These are phyloP conservation scores for Salix exigua DNA, from an alignment of 345 rosid species.

Conservation along the genomic window DNA sequence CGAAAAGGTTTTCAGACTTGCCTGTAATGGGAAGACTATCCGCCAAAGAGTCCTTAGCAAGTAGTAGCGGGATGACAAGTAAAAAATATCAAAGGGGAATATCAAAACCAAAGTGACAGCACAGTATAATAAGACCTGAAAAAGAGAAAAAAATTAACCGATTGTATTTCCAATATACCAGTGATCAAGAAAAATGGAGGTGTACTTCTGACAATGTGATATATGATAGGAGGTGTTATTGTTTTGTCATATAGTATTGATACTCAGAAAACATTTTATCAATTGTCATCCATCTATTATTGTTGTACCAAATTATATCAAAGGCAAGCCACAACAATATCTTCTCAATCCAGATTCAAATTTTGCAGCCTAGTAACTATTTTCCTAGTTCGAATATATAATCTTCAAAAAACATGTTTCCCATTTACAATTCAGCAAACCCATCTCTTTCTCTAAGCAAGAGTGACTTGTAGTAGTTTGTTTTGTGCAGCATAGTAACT, in stretches of 20 bases:
- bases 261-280: not conserved
- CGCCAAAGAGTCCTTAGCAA: constrained; percentile 85
- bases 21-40: constrained; percentile 86
- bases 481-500: not conserved
- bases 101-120: constrained; percentile 62
- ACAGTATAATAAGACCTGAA: constrained; percentile 78
- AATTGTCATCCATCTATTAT: not conserved
- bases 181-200: not conserved
- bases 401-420: not conserved
- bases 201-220: not conserved
- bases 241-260: not conserved
- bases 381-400: not conserved
- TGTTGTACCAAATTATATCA: not conserved
- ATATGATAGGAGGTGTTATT: not conserved
- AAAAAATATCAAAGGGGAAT: constrained; percentile 83
- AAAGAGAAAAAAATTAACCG: not conserved
- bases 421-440: not conserved
- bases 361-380: not conserved
- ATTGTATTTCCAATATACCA: not conserved
- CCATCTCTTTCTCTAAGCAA: constrained; percentile 5
- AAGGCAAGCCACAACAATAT: not conserved
- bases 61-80: constrained; percentile 74
- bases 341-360: not conserved
- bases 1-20: constrained; percentile 22
- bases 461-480: not conserved